A percentile compares a stretch with the other conserved stretches of the same genome.
phyloP scores from a whole-genome alignment of 2,329 filamentous ascomycete species.

The Xylaria sp. region DNA sequence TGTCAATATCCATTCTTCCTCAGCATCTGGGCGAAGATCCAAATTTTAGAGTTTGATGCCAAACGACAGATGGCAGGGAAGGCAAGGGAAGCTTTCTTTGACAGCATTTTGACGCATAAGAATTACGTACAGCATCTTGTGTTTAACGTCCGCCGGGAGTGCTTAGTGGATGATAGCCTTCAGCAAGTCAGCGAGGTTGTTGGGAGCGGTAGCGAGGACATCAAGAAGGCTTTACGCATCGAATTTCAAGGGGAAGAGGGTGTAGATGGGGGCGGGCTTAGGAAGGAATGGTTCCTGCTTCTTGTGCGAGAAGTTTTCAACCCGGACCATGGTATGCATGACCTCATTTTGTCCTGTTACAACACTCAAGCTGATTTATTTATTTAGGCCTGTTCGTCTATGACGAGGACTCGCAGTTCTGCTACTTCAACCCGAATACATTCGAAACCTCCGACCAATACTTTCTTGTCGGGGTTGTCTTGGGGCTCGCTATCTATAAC shows the following conservation, averaged over 20 bases:
- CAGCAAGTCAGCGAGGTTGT: constrained; percentile 84
- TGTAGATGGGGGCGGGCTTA: constrained; percentile 84
- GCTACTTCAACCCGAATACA: constrained; percentile 90
- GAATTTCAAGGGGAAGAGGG: constrained; percentile 89
- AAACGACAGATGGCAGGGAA: constrained; percentile 87
- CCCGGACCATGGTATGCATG: constrained; percentile 76
- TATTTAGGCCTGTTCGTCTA: constrained; percentile 82
- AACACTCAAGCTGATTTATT: constrained; percentile 15
- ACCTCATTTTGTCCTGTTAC: neutral
- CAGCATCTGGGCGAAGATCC: constrained; percentile 91
- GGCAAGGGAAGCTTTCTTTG: constrained; percentile 88
- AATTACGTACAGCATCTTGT: constrained; percentile 78
- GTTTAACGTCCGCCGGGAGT: constrained; percentile 80
- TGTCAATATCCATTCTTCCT: constrained; percentile 93
- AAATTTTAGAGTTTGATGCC: constrained; percentile 86
- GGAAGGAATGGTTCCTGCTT: constrained; percentile 94
- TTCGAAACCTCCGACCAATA: constrained; percentile 93
- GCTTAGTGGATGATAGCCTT: constrained; percentile 86
- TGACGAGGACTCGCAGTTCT: constrained; percentile 87
- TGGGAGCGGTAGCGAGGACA: constrained; percentile 78
- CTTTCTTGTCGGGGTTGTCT: constrained; percentile 84
- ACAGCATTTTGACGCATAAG: constrained; percentile 79
- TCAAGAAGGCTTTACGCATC: constrained; percentile 88
- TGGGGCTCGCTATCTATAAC: constrained; percentile 93
- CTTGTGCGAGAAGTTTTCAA: constrained; percentile 90